phyloP scores from a whole-genome alignment of 2,329 filamentous ascomycete species.

The Claviceps sp. region DNA sequence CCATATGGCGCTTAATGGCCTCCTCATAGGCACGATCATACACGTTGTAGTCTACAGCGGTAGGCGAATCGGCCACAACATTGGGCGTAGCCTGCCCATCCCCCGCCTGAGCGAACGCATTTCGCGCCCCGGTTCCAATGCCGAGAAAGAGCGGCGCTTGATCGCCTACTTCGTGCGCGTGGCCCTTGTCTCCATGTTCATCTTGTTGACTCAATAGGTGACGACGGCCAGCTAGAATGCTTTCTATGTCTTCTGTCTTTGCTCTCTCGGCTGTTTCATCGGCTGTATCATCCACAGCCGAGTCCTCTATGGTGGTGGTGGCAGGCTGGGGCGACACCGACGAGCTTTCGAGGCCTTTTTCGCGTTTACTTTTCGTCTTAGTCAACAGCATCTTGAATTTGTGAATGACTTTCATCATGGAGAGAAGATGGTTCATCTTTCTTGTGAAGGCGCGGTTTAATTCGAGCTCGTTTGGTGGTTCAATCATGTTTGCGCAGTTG shows the following conservation, averaged over 20 bases:
- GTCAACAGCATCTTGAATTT: constrained; percentile 70
- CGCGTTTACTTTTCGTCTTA: constrained; percentile 13
- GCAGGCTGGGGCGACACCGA: background rate
- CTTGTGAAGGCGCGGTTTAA: constrained; percentile 81
- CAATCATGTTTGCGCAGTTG: constrained; percentile 70
- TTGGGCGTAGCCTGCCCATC: constrained; percentile 25
- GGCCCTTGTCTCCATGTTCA: constrained; percentile 27
- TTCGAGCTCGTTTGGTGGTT: constrained; percentile 79
- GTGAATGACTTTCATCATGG: constrained; percentile 81
- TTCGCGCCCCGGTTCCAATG: constrained; percentile 54
- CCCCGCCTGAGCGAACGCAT: constrained; percentile 29
- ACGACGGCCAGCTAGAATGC: constrained; percentile 33
- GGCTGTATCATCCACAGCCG: constrained; percentile 10
- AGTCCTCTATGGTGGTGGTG: background rate
- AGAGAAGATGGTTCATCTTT: constrained; percentile 76
- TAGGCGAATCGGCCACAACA: constrained; percentile 71
- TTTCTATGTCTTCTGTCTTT: constrained; percentile 34
- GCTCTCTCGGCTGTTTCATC: constrained; percentile 21
- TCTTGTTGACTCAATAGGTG: constrained; percentile 21
- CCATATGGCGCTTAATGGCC: constrained; percentile 64
- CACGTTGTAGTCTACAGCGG: constrained; percentile 71
- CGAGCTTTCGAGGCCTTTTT: background rate
- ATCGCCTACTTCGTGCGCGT: constrained; percentile 47
- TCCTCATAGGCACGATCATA: constrained; percentile 75
- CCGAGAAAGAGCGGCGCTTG: constrained; percentile 55